Evolutionary conservation across 352 stramenopile species (phyloP), one percentile per base, ranked within the genome.

Genomic region (Thalassiosira exigua): DNA sequence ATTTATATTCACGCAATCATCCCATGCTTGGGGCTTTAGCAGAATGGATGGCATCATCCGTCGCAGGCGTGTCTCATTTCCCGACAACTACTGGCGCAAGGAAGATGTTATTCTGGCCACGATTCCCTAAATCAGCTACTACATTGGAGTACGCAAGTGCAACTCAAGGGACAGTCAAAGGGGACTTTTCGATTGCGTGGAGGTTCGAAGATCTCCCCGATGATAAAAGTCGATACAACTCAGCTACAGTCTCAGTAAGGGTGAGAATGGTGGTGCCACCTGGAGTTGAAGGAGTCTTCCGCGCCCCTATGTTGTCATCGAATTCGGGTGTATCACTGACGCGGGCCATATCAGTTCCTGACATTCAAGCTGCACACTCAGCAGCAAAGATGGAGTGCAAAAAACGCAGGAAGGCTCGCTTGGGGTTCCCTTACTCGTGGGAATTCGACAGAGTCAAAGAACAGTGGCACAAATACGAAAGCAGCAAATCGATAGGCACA

Each of bases 1-100:
- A 77, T 58, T 75, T 79, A 19, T 85, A 84, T 26, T 83, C 69
- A 29, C 77, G 79, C 41, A 90, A 90, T 44, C 82, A 90, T 48
- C 79, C 80, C 12, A 90, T 90, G 82, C 67, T 90, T 42, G 76
- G 82, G 21, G 76, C 70, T 11, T 56, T 75, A 22, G 75, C 73
- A 27, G 71, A 78, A 36, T 89, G 82, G 82, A 83, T 89, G 61
- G 69, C 68, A 26, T 74, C 70, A 19, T 57, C 75, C 46, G 75
- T 74, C 24, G 75, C 75, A 41, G 75, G 75, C 26, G 66, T 83
- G 11, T 39, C 24, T n/a, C 53, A 78, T 3, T 61, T 73, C 46
- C 67, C 75, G 3, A 78, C 51, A 24, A 83, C 75, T 29, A 67
- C 54, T 21, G 67, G 67, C 30, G 67, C 66, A 0, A 71, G 59